Conservation (phyloP, 2,329 filamentous ascomycete genomes). For the Venturia pyrina region DNA sequence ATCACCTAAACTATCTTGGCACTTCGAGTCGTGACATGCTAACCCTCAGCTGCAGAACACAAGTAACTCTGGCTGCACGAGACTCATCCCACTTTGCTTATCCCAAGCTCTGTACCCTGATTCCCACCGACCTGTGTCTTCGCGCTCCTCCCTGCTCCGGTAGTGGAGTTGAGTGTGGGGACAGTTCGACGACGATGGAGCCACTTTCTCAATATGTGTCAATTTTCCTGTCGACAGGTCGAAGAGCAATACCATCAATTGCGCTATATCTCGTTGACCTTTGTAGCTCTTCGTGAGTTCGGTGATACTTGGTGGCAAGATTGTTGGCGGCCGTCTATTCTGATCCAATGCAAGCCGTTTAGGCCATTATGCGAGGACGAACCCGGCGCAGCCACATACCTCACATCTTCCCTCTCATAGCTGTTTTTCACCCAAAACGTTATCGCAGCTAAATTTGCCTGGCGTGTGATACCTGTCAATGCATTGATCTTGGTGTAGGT, state of each 20-base stretch:
- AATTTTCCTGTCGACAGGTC: conserved; percentile 3
- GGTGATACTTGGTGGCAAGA: neutral
- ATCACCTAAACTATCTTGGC: neutral
- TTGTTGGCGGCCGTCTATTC: conserved; percentile 1
- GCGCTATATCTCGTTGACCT: conserved; percentile 1
- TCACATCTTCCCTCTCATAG: no score
- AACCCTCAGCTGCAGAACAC: neutral
- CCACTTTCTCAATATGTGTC: neutral
- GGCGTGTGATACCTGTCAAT: no score
- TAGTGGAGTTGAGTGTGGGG: neutral
- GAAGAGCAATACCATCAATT: neutral
- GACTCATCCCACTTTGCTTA: neutral
- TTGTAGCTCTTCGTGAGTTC: neutral
- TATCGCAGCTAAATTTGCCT: no score
- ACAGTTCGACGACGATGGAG: conserved; percentile 1
- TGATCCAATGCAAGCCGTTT: neutral
- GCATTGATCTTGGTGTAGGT: neutral
- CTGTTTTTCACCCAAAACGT: no score
- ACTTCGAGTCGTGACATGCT: neutral
- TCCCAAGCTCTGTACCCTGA: neutral
- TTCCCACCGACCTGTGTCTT: neutral
- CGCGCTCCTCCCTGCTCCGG: neutral
- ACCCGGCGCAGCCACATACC: neutral
- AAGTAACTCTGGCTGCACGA: neutral
- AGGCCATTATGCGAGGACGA: neutral